Conservation (phyloP, 495 filamentous ascomycete genomes). For the Penicillium canescens region DNA sequence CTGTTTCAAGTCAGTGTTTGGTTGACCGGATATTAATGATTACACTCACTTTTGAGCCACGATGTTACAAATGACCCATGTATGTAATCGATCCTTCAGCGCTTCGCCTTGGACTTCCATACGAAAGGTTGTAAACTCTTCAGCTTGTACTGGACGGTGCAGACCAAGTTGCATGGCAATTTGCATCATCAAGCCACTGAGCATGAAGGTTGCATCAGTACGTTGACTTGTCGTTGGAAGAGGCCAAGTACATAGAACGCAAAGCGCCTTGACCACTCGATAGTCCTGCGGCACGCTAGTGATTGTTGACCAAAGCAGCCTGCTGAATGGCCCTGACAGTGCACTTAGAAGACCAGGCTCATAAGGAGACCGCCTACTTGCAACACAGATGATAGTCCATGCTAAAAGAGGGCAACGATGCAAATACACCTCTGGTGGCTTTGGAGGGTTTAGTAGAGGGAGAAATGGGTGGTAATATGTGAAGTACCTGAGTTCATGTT, state of each 20-base stretch:
- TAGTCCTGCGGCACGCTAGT: conserved; percentile 81
- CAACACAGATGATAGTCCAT: conserved; percentile 84
- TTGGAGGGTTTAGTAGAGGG: conserved; percentile 71
- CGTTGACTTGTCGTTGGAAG: conserved; percentile 83
- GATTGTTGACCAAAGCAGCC: conserved; percentile 78
- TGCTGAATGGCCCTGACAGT: conserved; percentile 70
- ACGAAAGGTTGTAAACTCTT: conserved; percentile 84
- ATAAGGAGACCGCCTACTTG: conserved; percentile 68
- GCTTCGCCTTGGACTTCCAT: conserved; percentile 83
- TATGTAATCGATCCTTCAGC: conserved; percentile 79
- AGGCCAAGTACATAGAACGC: conserved; percentile 89
- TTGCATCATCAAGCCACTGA: conserved; percentile 92
- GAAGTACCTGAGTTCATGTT: conserved; percentile 57
- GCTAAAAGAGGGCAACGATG: conserved; percentile 75
- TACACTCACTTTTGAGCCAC: conserved; percentile 70
- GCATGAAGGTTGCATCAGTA: conserved; percentile 85
- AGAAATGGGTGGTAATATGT: conserved; percentile 82
- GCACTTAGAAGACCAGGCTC: conserved; percentile 70
- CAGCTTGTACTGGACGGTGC: conserved; percentile 84
- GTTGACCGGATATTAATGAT: neutral
- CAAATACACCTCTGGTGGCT: conserved; percentile 74
- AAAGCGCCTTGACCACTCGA: conserved; percentile 85
- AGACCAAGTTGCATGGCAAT: conserved; percentile 87
- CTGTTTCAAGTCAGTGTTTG: conserved; percentile 35
- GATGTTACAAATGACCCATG: conserved; percentile 92